A percentile compares a stretch with the other conserved stretches of the same genome.
Conservation (phyloP, 352 stramenopile genomes). For the Pythium biforme region DNA sequence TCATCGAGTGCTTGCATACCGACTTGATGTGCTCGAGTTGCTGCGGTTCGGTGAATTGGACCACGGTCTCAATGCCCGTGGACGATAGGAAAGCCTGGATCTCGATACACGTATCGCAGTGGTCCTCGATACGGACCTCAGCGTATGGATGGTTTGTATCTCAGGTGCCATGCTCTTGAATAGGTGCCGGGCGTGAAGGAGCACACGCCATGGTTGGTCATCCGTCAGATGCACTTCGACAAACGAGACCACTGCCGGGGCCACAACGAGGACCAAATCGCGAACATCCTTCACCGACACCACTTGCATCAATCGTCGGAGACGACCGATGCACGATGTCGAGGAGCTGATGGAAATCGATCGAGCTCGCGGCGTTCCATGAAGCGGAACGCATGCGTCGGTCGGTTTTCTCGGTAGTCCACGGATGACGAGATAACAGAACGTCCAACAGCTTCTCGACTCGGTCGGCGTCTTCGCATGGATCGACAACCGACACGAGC, state of each 20-base stretch:
- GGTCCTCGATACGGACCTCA: neutral
- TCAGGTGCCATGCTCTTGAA: neutral
- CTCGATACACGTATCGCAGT: neutral
- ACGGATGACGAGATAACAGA: neutral
- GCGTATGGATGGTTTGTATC: neutral
- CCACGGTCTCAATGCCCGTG: neutral
- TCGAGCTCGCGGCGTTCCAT: no score
- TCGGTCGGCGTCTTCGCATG: neutral
- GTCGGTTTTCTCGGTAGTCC: neutral
- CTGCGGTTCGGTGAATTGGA: no score
- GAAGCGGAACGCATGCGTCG: no score
- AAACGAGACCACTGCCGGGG: neutral
- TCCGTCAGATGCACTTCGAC: neutral
- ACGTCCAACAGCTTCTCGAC: neutral
- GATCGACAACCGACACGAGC: neutral
- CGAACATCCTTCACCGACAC: neutral
- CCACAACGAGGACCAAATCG: neutral
- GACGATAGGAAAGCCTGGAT: neutral
- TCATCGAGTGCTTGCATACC: no score
- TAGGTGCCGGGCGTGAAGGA: neutral
- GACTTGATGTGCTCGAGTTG: no score
- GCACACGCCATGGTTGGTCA: neutral
- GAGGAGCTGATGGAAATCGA: neutral
- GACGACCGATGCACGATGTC: neutral
- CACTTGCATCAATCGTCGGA: neutral